Conservation (phyloP, 2,329 filamentous ascomycete genomes). For the Pseudogymnoascus sp. region DNA sequence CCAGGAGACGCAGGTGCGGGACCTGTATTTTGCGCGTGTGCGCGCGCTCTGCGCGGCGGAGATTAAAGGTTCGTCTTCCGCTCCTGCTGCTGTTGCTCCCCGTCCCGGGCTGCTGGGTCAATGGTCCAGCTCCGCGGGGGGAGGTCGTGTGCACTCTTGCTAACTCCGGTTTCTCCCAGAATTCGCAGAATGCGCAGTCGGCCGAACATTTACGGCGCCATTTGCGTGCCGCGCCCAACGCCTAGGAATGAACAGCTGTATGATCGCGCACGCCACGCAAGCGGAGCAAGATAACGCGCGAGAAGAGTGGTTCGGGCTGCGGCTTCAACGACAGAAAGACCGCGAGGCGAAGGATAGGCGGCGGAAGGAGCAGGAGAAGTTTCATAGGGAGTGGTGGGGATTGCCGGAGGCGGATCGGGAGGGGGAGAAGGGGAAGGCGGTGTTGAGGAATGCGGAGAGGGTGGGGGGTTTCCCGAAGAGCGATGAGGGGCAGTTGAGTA, state of each 20-base stretch:
- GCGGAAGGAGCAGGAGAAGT: slow-evolving; percentile 56
- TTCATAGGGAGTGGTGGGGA: slow-evolving; percentile 62
- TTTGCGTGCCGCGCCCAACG: slow-evolving; percentile 78
- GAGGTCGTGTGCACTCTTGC: background rate
- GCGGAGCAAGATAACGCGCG: slow-evolving; percentile 80
- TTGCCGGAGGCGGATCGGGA: slow-evolving; percentile 51
- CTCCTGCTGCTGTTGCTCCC: background rate
- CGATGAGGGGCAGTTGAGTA: slow-evolving; percentile 28
- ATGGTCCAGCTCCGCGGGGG: background rate
- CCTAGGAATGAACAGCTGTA: slow-evolving; percentile 86
- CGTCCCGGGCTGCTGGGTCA: background rate
- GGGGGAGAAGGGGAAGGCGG: slow-evolving; percentile 47
- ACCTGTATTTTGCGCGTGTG: slow-evolving; percentile 74
- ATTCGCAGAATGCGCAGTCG: slow-evolving; percentile 83
- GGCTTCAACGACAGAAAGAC: slow-evolving; percentile 62
- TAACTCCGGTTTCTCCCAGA: slow-evolving; percentile 42
- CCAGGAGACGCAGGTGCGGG: slow-evolving; percentile 75
- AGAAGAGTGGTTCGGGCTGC: slow-evolving; percentile 83
- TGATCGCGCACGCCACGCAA: slow-evolving; percentile 78
- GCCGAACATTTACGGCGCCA: slow-evolving; percentile 78
- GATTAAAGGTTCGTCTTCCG: slow-evolving; percentile 56
- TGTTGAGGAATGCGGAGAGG: slow-evolving; percentile 48
- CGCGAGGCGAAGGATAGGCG: slow-evolving; percentile 56
- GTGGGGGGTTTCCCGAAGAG: slow-evolving; percentile 45
- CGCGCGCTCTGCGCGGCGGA: slow-evolving; percentile 67